Percentiles rank a stretch among this genome's conserved stretches.
These are phyloP conservation scores for Suillus subaureus DNA, from an alignment of 768 basidiomycete species.

Conservation along the genomic window DNA sequence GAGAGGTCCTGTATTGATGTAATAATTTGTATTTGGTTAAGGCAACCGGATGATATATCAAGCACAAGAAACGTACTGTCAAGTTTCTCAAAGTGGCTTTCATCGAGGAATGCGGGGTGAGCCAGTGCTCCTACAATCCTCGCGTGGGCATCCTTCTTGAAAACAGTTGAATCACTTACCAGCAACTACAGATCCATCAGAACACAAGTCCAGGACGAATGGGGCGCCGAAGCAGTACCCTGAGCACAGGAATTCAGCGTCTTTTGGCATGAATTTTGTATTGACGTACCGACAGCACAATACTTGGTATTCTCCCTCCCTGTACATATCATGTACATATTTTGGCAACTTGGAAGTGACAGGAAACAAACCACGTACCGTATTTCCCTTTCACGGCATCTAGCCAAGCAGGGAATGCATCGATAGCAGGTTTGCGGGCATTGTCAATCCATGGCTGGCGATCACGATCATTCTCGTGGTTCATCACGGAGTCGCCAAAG, in stretches of 20 bases:
- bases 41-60: neutral
- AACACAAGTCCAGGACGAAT: conserved; percentile 46
- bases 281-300: conserved; percentile 42
- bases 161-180: conserved; percentile 31
- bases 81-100: conserved; percentile 52
- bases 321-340: conserved; percentile 11
- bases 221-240: conserved; percentile 62
- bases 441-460: conserved; percentile 41
- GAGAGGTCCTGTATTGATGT: conserved; percentile 17
- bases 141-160: neutral
- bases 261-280: neutral
- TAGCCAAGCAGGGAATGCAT: conserved; percentile 51
- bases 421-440: conserved; percentile 34
- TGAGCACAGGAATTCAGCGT: conserved; percentile 19
- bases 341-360: conserved; percentile 13
- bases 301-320: conserved; percentile 37
- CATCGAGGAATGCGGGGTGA: conserved; percentile 53
- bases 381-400: conserved; percentile 49
- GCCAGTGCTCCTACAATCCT: conserved; percentile 44
- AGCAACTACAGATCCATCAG: conserved; percentile 45
- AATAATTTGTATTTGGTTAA: neutral
- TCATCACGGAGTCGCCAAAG: conserved; percentile 47
- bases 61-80: conserved; percentile 37
- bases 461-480: conserved; percentile 35
- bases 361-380: conserved; percentile 32